Conservation (phyloP, 2,329 filamentous ascomycete species). For the Colletotrichum plurivorum region DNA sequence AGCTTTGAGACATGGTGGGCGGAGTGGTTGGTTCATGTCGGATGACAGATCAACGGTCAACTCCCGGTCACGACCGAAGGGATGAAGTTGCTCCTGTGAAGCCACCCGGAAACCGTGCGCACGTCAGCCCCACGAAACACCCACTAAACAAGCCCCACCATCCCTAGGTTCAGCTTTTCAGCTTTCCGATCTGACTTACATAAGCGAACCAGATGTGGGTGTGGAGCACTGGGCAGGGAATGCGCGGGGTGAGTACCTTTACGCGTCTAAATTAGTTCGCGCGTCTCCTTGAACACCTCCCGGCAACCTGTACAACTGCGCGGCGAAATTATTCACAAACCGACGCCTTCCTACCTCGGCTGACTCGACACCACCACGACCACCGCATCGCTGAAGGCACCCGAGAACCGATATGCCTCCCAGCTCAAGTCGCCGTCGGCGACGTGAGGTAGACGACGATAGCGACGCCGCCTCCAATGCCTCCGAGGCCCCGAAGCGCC, state of each 20-base stretch:
- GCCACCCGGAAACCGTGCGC: slow-evolving; percentile 23
- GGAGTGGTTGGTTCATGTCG: slow-evolving; percentile 4
- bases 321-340: background rate
- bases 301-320: background rate
- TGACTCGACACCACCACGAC: background rate
- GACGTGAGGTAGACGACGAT: slow-evolving; percentile 56
- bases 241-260: slow-evolving; percentile 25
- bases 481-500: slow-evolving; percentile 53
- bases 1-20: slow-evolving; percentile 3
- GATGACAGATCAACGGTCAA: slow-evolving; percentile 29
- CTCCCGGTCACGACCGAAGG: slow-evolving; percentile 18
- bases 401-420: background rate
- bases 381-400: too few species aligned
- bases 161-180: background rate
- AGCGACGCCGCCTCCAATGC: slow-evolving; percentile 50
- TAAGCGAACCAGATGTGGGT: background rate
- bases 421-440: slow-evolving; percentile 46
- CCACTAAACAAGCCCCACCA: slow-evolving; percentile 21
- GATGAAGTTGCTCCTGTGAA: slow-evolving; percentile 30
- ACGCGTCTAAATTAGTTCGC: slow-evolving; percentile 34
- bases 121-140: slow-evolving; percentile 16
- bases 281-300: slow-evolving; percentile 16
- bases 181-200: background rate
- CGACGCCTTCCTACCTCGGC: background rate
- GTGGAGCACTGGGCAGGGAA: slow-evolving; percentile 6